A percentile compares a stretch with the other conserved stretches of the same genome.
Conservation (phyloP, 2,329 filamentous ascomycete species). For the Fusarium subtropicale region DNA sequence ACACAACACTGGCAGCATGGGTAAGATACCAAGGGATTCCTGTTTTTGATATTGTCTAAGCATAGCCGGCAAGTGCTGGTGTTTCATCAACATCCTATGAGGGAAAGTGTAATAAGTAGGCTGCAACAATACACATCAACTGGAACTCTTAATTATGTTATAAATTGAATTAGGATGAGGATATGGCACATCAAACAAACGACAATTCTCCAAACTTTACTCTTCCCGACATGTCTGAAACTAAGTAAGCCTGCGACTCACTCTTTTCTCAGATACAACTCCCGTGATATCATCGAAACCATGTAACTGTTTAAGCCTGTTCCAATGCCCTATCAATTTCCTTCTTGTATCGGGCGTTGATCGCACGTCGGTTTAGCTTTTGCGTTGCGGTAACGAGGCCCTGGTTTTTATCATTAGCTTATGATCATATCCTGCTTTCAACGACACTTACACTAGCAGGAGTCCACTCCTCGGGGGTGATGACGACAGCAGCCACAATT, state of each 20-base stretch:
- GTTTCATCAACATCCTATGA: not conserved
- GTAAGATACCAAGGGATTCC: rapidly evolving
- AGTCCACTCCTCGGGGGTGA: slow-evolving; percentile 89
- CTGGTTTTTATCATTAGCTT: slow-evolving; percentile 47
- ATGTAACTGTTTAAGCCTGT: not conserved
- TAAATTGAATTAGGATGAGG: not conserved
- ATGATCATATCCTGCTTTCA: rapidly evolving
- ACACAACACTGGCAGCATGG: not conserved
- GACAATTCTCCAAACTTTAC: not conserved
- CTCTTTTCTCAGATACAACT: rapidly evolving
- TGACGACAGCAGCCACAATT: slow-evolving; percentile 78
- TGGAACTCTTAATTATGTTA: not conserved
- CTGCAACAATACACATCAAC: not conserved
- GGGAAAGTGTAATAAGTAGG: too few species aligned
- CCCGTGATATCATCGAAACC: too few species aligned
- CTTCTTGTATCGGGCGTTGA: slow-evolving; percentile 60
- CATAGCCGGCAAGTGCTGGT: not conserved
- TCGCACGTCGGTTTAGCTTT: slow-evolving; percentile 65
- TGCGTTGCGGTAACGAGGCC: slow-evolving; percentile 70
- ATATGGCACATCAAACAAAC: not conserved
- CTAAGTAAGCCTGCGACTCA: rapidly evolving
- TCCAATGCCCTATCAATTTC: slow-evolving; percentile 54
- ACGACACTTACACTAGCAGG: slow-evolving; percentile 75
- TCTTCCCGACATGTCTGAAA: rapidly evolving
- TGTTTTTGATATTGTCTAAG: not conserved